Conservation (phyloP, 2,329 filamentous ascomycete genomes). For the Colletotrichum spinosum region DNA sequence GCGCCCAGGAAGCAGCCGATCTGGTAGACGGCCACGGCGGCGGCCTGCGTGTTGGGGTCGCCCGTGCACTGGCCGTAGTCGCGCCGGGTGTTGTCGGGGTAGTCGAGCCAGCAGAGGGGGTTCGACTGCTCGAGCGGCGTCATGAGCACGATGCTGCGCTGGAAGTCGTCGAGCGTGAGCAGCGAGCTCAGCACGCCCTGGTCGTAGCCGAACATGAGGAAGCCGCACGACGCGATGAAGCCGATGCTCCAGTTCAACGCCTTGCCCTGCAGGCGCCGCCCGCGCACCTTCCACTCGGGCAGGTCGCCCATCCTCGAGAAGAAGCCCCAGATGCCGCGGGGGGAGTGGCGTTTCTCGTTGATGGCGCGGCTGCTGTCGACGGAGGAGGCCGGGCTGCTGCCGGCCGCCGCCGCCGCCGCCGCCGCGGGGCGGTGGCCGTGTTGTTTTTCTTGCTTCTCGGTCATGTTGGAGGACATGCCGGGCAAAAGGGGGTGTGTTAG, state of each 20-base stretch:
- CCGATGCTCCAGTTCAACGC: conserved; percentile 44
- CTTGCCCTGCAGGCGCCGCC: conserved; percentile 40
- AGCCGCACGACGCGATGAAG: conserved; percentile 44
- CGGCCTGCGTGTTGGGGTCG: conserved; percentile 44
- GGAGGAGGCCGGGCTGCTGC: conserved; percentile 20
- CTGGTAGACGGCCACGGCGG: conserved; percentile 44
- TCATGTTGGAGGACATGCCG: conserved; percentile 5
- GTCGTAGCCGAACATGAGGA: conserved; percentile 46
- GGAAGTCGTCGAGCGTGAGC: conserved; percentile 44
- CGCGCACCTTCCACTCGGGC: conserved; percentile 42
- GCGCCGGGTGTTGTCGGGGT: conserved; percentile 31
- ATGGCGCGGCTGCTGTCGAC: conserved; percentile 23
- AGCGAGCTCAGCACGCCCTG: conserved; percentile 44
- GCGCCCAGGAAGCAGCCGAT: conserved; percentile 46
- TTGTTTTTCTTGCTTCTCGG: conserved; percentile 32
- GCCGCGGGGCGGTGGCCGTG: conserved; percentile 11
- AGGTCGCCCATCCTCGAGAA: conserved; percentile 40
- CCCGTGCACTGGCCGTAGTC: conserved; percentile 42
- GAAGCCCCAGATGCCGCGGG: conserved; percentile 34
- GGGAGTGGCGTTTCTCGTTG: conserved; percentile 4
- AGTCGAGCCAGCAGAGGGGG: conserved; percentile 42
- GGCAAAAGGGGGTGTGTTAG: no score
- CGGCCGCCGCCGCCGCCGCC: neutral
- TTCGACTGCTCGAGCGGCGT: conserved; percentile 43
- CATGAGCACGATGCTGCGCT: conserved; percentile 42